A percentile compares a stretch with the other conserved stretches of the same genome.
These are phyloP conservation scores for Biscutella laevigata DNA, from an alignment of 441 rosid species.

Conservation along the genomic window DNA sequence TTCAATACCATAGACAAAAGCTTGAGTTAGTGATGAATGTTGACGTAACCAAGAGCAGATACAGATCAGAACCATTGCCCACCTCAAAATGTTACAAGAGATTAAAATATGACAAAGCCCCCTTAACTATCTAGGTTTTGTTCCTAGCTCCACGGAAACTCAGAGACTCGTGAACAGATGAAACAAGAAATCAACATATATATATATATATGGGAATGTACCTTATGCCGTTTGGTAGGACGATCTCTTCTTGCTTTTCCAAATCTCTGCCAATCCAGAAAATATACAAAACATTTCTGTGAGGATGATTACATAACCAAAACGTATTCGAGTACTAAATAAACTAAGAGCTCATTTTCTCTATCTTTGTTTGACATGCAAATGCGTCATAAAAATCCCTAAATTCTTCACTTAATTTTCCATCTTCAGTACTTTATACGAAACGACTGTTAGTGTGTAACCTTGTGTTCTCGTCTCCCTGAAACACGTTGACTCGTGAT, in stretches of 20 bases:
- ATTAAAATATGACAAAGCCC: not conserved
- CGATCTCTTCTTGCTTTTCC: conserved; percentile 57
- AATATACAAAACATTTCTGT: not conserved
- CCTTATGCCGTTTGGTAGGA: conserved; percentile 80
- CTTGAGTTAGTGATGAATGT: not conserved
- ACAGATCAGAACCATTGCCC: too few species aligned
- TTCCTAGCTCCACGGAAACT: not conserved
- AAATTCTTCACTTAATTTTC: not conserved
- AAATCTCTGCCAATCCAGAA: conserved; percentile 40
- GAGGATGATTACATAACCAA: not conserved
- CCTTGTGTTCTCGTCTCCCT: conserved; percentile 63
- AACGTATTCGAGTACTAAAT: not conserved
- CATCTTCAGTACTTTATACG: not conserved
- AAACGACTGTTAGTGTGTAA: not conserved
- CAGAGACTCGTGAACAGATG: not conserved
- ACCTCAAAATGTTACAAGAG: too few species aligned
- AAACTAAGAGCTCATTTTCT: not conserved
- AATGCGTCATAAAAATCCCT: not conserved
- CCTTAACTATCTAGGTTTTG: not conserved
- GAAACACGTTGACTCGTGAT: conserved; percentile 54
- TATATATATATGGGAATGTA: conserved; percentile 20
- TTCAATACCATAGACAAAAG: not conserved
- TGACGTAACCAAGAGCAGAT: too few species aligned
- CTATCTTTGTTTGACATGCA: not conserved
- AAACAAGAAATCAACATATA: not conserved